Conservation (phyloP, 345 rosid genomes). For the Pseudoturritis turrita region DNA sequence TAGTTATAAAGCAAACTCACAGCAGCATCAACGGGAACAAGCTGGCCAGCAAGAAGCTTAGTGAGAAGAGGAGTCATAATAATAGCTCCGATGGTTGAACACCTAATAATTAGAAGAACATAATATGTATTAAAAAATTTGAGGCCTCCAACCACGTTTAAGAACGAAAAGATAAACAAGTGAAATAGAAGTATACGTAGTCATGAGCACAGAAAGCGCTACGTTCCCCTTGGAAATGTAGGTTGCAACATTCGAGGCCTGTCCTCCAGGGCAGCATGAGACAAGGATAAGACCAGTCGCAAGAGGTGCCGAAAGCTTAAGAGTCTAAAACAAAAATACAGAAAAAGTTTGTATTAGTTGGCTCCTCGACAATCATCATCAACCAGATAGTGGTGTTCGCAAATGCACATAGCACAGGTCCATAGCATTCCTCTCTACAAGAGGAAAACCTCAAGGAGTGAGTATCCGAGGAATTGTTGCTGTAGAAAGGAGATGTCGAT, state of each 20-base stretch:
- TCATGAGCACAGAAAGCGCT: conserved; percentile 98
- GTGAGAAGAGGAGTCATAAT: conserved; percentile 98
- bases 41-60: conserved; percentile 98
- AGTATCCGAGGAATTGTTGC: not conserved
- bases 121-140: not conserved
- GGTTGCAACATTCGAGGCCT: conserved; percentile 95
- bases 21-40: conserved; percentile 95
- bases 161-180: conserved; percentile 13
- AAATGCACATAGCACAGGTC: not conserved
- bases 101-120: conserved; percentile 40
- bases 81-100: conserved; percentile 97
- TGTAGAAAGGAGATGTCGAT: not conserved
- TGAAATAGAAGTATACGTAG: conserved; percentile 52
- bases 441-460: not conserved
- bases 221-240: conserved; percentile 95
- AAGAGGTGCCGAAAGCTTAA: conserved; percentile 92
- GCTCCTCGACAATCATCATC: conserved; percentile 15
- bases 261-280: conserved; percentile 98
- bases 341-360: not conserved
- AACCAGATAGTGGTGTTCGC: not conserved
- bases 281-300: conserved; percentile 95
- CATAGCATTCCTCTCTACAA: not conserved
- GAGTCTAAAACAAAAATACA: conserved; percentile 42
- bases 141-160: not conserved
- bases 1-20: conserved; percentile 41